Evolutionary conservation across 345 rosid genomes (phyloP).

Genomic region (Arabis hirsuta): DNA sequence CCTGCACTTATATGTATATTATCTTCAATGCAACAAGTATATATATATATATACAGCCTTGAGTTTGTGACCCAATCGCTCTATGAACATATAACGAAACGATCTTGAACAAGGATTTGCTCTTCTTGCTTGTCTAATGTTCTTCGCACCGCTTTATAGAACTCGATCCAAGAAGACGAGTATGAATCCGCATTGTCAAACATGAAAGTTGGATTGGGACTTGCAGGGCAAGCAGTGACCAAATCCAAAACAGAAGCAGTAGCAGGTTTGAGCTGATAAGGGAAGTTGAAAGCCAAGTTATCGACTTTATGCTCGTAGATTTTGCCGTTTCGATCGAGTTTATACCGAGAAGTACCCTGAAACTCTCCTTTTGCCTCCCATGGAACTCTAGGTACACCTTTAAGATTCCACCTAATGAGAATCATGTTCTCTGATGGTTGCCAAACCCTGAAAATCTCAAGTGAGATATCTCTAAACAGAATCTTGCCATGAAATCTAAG

Average conservation of each 20-base stretch:
- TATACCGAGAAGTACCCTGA: constrained; percentile 81
- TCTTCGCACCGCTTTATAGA: constrained; percentile 63
- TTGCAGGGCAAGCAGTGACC: constrained; percentile 82
- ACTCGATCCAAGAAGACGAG: constrained; percentile 75
- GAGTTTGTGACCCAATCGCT: constrained; percentile 18
- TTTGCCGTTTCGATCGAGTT: constrained; percentile 83
- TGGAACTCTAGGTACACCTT: constrained; percentile 84
- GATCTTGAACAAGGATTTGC: constrained; percentile 51
- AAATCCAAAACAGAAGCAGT: constrained; percentile 78
- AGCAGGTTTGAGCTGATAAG: constrained; percentile 69
- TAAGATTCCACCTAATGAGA: constrained; percentile 81
- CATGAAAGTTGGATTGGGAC: constrained; percentile 83
- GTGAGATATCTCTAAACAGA: constrained; percentile 72
- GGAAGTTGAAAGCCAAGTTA: constrained; percentile 88
- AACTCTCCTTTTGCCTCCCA: constrained; percentile 90
- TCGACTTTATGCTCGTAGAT: constrained; percentile 89
- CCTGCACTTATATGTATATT: constrained; percentile 21
- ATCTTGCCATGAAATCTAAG: constrained; percentile 87
- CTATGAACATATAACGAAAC: constrained; percentile 66
- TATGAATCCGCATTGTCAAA: constrained; percentile 58
- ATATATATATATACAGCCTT: constrained; percentile 31
- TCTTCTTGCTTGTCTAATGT: constrained; percentile 59
- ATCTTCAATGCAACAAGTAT: constrained; percentile 35
- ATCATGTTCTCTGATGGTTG: constrained; percentile 90
- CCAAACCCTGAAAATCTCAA: constrained; percentile 77